Percentiles rank a stretch among this genome's conserved stretches.
Conservation (phyloP, 1,284 basidiomycete species). For the Erythrobasidium hasegawianum region DNA sequence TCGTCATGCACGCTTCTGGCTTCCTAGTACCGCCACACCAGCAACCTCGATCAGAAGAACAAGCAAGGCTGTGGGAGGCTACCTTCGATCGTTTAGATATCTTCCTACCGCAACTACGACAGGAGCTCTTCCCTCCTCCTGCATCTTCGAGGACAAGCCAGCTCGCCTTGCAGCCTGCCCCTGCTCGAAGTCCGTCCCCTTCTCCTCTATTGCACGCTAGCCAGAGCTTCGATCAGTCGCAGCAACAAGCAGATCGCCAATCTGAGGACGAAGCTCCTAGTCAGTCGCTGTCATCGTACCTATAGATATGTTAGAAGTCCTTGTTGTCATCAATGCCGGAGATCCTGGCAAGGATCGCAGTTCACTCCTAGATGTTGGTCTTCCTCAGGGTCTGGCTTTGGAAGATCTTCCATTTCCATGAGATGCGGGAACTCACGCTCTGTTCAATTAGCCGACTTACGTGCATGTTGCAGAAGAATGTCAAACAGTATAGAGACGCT, state of each 20-base stretch:
- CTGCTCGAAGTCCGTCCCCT: constrained; percentile 18
- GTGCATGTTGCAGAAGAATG: too few relatives aligned
- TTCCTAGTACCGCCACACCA: constrained; percentile 70
- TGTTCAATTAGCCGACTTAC: too few relatives aligned
- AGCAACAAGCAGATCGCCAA: background rate
- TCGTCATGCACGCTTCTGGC: constrained; percentile 88
- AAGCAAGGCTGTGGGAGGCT: constrained; percentile 73
- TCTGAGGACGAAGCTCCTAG: background rate
- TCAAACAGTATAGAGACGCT: too few relatives aligned
- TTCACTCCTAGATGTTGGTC: background rate
- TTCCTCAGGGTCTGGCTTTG: too few relatives aligned
- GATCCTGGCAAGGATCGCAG: background rate
- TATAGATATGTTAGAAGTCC: background rate
- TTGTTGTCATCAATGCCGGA: background rate
- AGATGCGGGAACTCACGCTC: too few relatives aligned
- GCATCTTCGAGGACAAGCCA: constrained; percentile 22
- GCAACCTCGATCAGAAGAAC: constrained; percentile 61
- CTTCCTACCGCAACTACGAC: constrained; percentile 82
- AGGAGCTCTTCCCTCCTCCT: constrained; percentile 55
- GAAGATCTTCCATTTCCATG: too few relatives aligned
- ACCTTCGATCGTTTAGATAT: constrained; percentile 79
- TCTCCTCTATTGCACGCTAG: constrained; percentile 12
- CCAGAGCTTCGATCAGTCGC: background rate
- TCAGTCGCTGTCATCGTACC: constrained; percentile 13
- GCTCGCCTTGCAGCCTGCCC: constrained; percentile 24